A percentile compares a stretch with the other conserved stretches of the same genome.
These are phyloP conservation scores for Trichoderma sp. DNA, from an alignment of 2,329 filamentous ascomycete species.

Conservation along the genomic window DNA sequence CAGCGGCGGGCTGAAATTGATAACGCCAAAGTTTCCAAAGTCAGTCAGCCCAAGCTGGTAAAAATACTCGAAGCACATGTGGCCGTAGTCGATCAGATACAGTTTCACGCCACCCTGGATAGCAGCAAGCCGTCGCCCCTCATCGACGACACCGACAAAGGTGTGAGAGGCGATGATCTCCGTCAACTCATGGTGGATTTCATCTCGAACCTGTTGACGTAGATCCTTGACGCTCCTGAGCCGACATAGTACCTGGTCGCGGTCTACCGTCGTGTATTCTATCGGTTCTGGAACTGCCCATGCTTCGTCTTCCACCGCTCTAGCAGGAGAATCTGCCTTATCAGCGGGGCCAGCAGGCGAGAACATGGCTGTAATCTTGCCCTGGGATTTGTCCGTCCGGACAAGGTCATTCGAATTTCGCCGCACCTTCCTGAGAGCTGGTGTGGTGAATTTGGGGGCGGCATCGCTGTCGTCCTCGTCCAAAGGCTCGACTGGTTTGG, in stretches of 20 bases:
- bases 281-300: constrained; percentile 46
- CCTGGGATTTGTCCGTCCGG: constrained; percentile 79
- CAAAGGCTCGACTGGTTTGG: constrained; percentile 32
- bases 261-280: constrained; percentile 70
- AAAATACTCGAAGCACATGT: constrained; percentile 82
- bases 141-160: constrained; percentile 91
- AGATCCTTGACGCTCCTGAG: constrained; percentile 84
- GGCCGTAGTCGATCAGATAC: constrained; percentile 89
- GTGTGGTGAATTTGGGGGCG: constrained; percentile 33
- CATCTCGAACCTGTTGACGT: constrained; percentile 73
- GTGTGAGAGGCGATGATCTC: constrained; percentile 85
- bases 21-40: constrained; percentile 88
- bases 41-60: constrained; percentile 94
- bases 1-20: constrained; percentile 75
- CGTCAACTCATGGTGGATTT: constrained; percentile 80
- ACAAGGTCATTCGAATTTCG: constrained; percentile 71
- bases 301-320: constrained; percentile 33
- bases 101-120: constrained; percentile 91
- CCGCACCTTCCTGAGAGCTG: constrained; percentile 38
- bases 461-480: constrained; percentile 29
- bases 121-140: constrained; percentile 79
- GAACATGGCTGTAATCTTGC: constrained; percentile 97
- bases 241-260: constrained; percentile 65
- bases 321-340: constrained; percentile 17
- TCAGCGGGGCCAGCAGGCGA: constrained; percentile 44